Evolutionary conservation across 352 stramenopile genomes (phyloP), one percentile per base, ranked within the genome.

Genomic region (Phytophthora megakarya): DNA sequence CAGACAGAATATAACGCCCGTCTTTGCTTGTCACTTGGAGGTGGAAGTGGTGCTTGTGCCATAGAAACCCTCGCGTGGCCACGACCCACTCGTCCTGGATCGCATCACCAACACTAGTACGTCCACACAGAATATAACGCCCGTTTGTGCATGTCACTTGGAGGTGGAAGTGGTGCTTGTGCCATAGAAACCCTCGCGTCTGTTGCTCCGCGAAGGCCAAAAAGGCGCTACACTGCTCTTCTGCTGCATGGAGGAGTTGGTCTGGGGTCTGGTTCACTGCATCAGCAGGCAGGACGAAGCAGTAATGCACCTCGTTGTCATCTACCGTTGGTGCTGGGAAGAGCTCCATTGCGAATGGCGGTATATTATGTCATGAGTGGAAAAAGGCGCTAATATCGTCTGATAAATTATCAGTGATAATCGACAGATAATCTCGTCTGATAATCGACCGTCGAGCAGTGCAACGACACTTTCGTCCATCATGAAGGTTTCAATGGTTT

Each of bases 31-130:
- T 26, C 9, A 72, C 54, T 5, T 65, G 30, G 26, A 89, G 65
- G 25, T 84, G 66, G 63, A 89, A 86, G 26, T 44, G 62, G 19
- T 89, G 70, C 18, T 70, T 77, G 59, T 89, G 80, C 80, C 80
- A 89, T 12, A 87, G 47, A 58, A n/a, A n/a, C n/a, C n/a, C n/a
- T n/a, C n/a, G n/a, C n/a, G n/a, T 70, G 11, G 70, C 73, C 4
- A 86, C 46, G 3, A 92, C 70, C 82, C 84, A 93, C 45, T 92
- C 84, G 58, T 93, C 84, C 67, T 84, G 70, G 53, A 91, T 77
- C 26, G 81, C 82, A 64, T 89, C 76, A 5, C 79, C 78, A 10
- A 89, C 76, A 28, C 39, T 46, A 7, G 77, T 80, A 13, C 71
- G 30, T 13, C 76, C 78, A 3, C 60, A 47, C 50, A 87, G 49